These are phyloP conservation scores for Cyclotella sp. DNA, from an alignment of 108 stramenopile species.

Conservation along the genomic window DNA sequence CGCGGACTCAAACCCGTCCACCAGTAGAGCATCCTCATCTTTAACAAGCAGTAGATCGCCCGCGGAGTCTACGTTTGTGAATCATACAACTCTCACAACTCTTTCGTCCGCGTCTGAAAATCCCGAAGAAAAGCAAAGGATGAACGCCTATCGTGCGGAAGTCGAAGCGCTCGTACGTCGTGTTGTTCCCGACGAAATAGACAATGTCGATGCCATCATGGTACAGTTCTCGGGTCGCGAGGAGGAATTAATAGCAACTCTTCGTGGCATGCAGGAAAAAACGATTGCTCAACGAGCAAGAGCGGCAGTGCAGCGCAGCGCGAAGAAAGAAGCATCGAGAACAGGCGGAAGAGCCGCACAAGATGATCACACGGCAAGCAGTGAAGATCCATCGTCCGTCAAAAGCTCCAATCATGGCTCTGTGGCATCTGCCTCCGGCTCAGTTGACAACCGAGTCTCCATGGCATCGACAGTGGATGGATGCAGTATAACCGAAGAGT, in stretches of 20 bases:
- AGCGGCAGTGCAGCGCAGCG: constrained; percentile 70
- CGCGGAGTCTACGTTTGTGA: constrained; percentile 21
- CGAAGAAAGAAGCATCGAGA: constrained; percentile 73
- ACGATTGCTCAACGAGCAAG: constrained; percentile 78
- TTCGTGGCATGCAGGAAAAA: constrained; percentile 87
- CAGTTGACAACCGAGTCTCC: not conserved
- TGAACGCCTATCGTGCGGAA: constrained; percentile 62
- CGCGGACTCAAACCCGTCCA: not conserved
- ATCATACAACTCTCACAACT: constrained; percentile 13
- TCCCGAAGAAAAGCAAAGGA: constrained; percentile 28
- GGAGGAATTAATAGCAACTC: constrained; percentile 87
- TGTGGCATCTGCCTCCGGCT: not conserved
- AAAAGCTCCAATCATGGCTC: not conserved
- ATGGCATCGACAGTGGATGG: constrained; percentile 16
- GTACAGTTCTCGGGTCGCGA: constrained; percentile 88
- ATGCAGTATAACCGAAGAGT: constrained; percentile 30
- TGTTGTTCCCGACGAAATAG: constrained; percentile 88
- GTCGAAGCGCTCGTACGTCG: constrained; percentile 77
- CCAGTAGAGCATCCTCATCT: constrained; percentile 11
- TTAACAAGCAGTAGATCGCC: constrained; percentile 16
- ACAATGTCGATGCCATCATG: constrained; percentile 91
- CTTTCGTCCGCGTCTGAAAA: constrained; percentile 16
- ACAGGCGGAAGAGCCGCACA: constrained; percentile 12
- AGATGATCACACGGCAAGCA: not conserved
- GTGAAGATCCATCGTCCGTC: constrained; percentile 5